A percentile compares a stretch with the other conserved stretches of the same genome.
Conservation (phyloP, 176 grass and related monocot genomes). For the Avena eriantha region DNA sequence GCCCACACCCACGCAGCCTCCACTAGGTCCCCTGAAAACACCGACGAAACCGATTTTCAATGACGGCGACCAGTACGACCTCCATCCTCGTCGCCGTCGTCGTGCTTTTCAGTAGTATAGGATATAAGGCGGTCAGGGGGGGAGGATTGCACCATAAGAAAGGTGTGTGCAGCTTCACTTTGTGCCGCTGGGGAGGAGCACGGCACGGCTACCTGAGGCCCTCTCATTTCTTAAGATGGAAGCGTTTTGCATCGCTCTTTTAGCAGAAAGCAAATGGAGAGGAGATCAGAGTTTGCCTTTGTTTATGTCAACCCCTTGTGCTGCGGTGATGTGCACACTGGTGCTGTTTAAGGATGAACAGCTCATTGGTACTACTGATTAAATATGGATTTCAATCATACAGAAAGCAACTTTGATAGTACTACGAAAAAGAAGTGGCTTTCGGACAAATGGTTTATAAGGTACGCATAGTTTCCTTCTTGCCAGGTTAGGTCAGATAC, state of each 20-base stretch:
- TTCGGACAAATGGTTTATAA: constrained; percentile 42
- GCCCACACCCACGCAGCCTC: constrained; percentile 18
- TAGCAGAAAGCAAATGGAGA: constrained; percentile 15
- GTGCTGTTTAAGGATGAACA: constrained; percentile 49
- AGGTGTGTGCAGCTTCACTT: constrained; percentile 44
- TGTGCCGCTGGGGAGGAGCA: constrained; percentile 30
- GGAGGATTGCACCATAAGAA: constrained; percentile 32
- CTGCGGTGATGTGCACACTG: not conserved
- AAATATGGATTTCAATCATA: not conserved
- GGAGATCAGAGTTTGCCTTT: constrained; percentile 32
- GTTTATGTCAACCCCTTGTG: constrained; percentile 42
- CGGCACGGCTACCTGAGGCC: constrained; percentile 17
- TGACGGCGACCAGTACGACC: constrained; percentile 38
- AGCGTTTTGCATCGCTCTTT: constrained; percentile 52
- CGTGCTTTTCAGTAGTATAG: constrained; percentile 31
- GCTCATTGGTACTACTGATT: constrained; percentile 30
- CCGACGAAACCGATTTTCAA: constrained; percentile 48
- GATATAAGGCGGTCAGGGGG: constrained; percentile 37
- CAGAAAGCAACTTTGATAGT: constrained; percentile 26
- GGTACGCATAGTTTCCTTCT: constrained; percentile 39
- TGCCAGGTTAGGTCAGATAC: constrained; percentile 54
- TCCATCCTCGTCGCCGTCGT: not conserved
- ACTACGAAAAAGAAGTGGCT: constrained; percentile 31
- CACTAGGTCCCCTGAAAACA: constrained; percentile 17
- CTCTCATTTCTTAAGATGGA: constrained; percentile 52